Percentiles rank a stretch among this genome's conserved stretches.
These are phyloP conservation scores for Excoecaria agallocha DNA, from an alignment of 345 rosid genomes.

Conservation along the genomic window DNA sequence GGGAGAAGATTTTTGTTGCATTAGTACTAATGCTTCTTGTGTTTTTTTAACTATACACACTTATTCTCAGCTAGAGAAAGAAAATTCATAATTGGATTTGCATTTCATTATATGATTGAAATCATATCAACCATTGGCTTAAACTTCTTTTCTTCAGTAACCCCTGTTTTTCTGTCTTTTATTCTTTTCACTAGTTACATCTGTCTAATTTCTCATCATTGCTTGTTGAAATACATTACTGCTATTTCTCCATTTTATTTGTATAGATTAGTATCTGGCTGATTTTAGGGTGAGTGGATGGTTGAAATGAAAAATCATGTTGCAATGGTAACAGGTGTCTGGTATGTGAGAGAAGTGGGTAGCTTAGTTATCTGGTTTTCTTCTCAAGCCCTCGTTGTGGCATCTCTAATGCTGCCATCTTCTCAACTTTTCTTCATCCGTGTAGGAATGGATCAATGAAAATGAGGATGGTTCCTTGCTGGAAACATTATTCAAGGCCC, in stretches of 20 bases:
- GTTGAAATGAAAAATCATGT: not conserved
- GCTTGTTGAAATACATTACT: not conserved
- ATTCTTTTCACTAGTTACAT: not conserved
- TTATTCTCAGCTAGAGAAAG: not conserved
- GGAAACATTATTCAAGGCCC: conserved; percentile 71
- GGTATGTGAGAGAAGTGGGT: too few species aligned
- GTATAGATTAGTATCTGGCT: not conserved
- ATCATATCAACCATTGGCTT: not conserved
- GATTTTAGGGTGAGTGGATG: not conserved
- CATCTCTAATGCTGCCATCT: not conserved
- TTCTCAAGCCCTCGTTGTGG: not conserved
- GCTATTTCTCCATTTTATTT: not conserved
- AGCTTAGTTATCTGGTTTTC: not conserved
- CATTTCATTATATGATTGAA: not conserved
- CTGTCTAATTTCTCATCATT: conserved; percentile 10
- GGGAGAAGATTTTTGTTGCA: not conserved
- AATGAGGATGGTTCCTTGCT: conserved; percentile 68
- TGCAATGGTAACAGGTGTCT: not conserved
- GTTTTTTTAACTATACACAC: not conserved
- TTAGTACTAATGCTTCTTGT: not conserved
- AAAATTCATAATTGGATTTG: not conserved
- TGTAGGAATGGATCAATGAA: conserved; percentile 75
- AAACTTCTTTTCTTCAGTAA: not conserved
- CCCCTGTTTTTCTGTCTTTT: not conserved
- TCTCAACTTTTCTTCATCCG: conserved; percentile 4